These are phyloP conservation scores for Clarkia xantiana DNA, from an alignment of 345 rosid species.

Conservation along the genomic window DNA sequence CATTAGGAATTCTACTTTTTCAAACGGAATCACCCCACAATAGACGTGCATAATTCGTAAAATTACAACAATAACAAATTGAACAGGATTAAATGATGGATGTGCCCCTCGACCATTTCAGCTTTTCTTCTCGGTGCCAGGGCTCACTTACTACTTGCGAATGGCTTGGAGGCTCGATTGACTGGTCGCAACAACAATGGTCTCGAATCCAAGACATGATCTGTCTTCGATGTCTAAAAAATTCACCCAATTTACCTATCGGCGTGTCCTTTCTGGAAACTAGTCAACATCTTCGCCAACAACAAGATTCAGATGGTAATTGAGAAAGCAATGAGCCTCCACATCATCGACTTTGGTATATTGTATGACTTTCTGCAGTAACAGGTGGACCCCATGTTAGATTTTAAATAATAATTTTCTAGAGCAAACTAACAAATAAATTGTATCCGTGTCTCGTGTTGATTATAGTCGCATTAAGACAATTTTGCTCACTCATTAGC, in stretches of 20 bases:
- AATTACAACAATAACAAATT: too few species aligned
- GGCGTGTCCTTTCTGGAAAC: slow-evolving; percentile 23
- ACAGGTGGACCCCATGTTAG: too few species aligned
- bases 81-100: too few species aligned
- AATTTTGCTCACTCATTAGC: too few species aligned
- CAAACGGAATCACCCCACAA: too few species aligned
- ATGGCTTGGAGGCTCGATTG: slow-evolving; percentile 26
- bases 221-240: slow-evolving; percentile 21
- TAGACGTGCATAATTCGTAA: too few species aligned
- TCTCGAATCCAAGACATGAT: slow-evolving; percentile 8
- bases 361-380: slow-evolving; percentile 38
- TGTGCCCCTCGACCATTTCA: too few species aligned
- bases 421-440: too few species aligned
- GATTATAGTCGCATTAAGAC: too few species aligned
- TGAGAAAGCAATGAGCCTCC: slow-evolving; percentile 20
- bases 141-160: slow-evolving; percentile 29
- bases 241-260: slow-evolving; percentile 16
- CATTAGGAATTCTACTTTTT: too few species aligned
- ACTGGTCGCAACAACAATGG: slow-evolving; percentile 9
- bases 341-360: slow-evolving; percentile 42
- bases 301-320: slow-evolving; percentile 17
- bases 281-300: slow-evolving; percentile 18
- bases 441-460: too few species aligned
- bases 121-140: slow-evolving; percentile 23
- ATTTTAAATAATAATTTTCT: too few species aligned